Percentiles rank a stretch among this genome's conserved stretches.
phyloP scores from a whole-genome alignment of 306 rosid species.

The Dryas drummondii region DNA sequence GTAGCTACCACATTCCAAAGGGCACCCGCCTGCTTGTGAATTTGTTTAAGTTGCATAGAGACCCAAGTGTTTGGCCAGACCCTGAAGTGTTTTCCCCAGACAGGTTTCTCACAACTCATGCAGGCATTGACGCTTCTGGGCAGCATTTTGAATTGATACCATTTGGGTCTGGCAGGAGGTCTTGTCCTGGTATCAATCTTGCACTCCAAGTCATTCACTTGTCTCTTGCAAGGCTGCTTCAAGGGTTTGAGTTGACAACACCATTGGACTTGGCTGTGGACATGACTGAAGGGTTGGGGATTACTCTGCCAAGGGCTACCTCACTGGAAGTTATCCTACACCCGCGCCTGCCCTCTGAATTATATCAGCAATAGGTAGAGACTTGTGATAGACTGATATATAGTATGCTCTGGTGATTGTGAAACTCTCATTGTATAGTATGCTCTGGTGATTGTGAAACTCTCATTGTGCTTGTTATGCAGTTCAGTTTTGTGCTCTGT shows the following conservation, averaged over 20 bases:
- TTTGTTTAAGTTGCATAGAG: conserved; percentile 59
- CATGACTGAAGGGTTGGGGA: conserved; percentile 53
- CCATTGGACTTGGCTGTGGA: conserved; percentile 33
- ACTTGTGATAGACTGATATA: neutral
- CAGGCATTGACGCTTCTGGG: conserved; percentile 34
- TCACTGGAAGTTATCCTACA: conserved; percentile 33
- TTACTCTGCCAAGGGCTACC: conserved; percentile 49
- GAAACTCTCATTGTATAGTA: too few species aligned
- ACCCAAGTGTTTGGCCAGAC: conserved; percentile 44
- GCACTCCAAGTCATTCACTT: conserved; percentile 39
- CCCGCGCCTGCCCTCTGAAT: conserved; percentile 27
- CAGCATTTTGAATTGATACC: conserved; percentile 51
- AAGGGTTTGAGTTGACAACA: conserved; percentile 40
- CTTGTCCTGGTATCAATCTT: conserved; percentile 52
- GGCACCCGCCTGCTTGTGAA: conserved; percentile 55
- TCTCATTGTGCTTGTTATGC: too few species aligned
- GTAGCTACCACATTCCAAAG: conserved; percentile 33
- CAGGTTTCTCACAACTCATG: conserved; percentile 37
- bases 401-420: too few species aligned
- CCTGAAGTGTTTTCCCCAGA: conserved; percentile 50
- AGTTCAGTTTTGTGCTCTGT: too few species aligned
- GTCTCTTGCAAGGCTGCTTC: conserved; percentile 49
- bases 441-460: too few species aligned
- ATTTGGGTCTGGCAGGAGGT: conserved; percentile 53
- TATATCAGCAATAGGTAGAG: conserved; percentile 8